A percentile compares a stretch with the other conserved stretches of the same genome.
Evolutionary conservation across 805 yeast genomes (phyloP).

Genomic region (Candida tallmaniae): DNA sequence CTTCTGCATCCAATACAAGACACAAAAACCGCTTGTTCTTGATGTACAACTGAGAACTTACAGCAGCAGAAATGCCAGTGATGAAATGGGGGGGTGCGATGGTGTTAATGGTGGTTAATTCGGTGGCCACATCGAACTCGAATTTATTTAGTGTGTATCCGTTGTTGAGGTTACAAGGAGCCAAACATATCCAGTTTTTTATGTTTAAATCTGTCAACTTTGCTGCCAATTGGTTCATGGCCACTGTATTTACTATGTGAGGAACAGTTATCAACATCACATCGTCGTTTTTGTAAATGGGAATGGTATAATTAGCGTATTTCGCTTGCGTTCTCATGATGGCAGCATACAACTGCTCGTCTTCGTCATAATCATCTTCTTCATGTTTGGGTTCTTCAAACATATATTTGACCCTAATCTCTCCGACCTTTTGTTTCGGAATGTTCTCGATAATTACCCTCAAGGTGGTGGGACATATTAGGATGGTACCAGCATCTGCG

Average conservation of each 20-base stretch:
- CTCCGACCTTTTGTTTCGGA: conserved; percentile 5
- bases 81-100: conserved; percentile 59
- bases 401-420: conserved; percentile 1
- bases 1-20: conserved; percentile 52
- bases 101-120: conserved; percentile 13
- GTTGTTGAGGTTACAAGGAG: conserved; percentile 36
- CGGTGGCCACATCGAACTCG: conserved; percentile 3
- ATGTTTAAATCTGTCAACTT: conserved; percentile 14
- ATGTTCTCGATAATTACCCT: conserved; percentile 17
- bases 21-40: conserved; percentile 7
- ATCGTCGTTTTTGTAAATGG: conserved; percentile 14
- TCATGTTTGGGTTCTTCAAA: conserved; percentile 6
- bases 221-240: conserved; percentile 25
- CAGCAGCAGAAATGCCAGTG: conserved; percentile 53
- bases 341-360: conserved; percentile 45
- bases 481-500: conserved; percentile 15
- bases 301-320: conserved; percentile 20
- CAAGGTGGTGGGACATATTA: conserved; percentile 27
- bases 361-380: conserved; percentile 43
- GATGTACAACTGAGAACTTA: conserved; percentile 22
- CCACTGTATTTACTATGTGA: conserved; percentile 32
- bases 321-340: conserved; percentile 14
- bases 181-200: conserved; percentile 24
- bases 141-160: conserved; percentile 22
- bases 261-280: conserved; percentile 25